Evolutionary conservation across 176 grass and related monocot genomes (phyloP).

Genomic region (Pontederia crassipes): DNA sequence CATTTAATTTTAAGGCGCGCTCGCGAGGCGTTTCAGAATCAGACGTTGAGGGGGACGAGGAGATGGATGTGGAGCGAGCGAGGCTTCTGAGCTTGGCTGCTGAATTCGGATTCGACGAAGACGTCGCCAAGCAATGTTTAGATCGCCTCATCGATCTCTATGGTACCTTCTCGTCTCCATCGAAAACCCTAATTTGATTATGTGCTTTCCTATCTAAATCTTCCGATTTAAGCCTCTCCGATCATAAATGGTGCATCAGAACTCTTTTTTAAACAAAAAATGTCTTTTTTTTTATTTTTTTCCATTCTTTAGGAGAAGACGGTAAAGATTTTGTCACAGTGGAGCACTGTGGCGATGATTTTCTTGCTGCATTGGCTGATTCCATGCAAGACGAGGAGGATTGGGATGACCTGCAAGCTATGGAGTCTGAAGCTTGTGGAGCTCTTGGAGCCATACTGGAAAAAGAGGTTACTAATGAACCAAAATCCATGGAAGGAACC

Average conservation of each 20-base stretch:
- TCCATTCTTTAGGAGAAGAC: conserved; percentile 35
- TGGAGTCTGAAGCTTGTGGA: conserved; percentile 75
- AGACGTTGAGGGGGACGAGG: not conserved
- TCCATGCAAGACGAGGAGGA: conserved; percentile 43
- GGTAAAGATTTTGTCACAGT: conserved; percentile 61
- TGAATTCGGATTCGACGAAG: conserved; percentile 24
- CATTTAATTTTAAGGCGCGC: too few relatives aligned
- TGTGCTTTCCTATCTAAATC: not conserved
- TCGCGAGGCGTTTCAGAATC: too few relatives aligned
- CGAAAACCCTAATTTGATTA: not conserved
- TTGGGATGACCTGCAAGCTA: conserved; percentile 68
- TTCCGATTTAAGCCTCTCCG: not conserved
- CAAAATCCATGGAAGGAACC: conserved; percentile 12
- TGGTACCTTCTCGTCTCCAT: conserved; percentile 23
- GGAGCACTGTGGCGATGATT: conserved; percentile 54
- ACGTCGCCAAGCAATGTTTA: conserved; percentile 9
- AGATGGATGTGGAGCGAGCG: conserved; percentile 21
- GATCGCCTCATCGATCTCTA: conserved; percentile 44
- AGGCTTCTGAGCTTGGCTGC: conserved; percentile 19
- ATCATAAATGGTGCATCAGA: not conserved
- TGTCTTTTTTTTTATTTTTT: too few relatives aligned
- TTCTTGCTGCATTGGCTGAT: conserved; percentile 60
- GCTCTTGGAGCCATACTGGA: conserved; percentile 60
- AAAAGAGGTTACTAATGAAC: conserved; percentile 20
- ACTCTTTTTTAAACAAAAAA: not conserved